Base-by-base conservation (phyloP, 2,329 filamentous ascomycete genomes). In the Penicillium rolfsii region DNA sequence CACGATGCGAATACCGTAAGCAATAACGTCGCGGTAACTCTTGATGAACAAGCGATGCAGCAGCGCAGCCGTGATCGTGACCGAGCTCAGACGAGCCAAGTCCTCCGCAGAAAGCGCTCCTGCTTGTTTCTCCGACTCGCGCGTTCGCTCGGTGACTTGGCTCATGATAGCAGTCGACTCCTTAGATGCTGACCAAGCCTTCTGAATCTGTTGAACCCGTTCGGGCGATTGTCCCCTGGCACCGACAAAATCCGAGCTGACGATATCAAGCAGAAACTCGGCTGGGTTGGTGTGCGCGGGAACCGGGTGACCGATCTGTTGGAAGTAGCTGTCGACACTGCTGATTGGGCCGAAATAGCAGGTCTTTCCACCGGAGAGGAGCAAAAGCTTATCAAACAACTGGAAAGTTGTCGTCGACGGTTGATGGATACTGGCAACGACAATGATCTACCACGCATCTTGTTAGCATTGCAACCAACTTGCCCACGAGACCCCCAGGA, bases 341-440 rank as follows among this genome's bases (percentile, higher is more conserved):
- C 74, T 64, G 1, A 91, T 79, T 0, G 86, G 79, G 0, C 91
- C 92, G 64, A 89, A 91, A 76, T 93, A 96, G 65, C 88, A 89
- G 0, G 88, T 86, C 58, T 83, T 85, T 19, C 91, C 91, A 3
- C 79, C 79, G 0, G 91, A 93, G 0, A 96, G 81, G 1, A 96
- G 82, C 40, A 91, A 79, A 0, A 96, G 79, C 72, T 90, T 91
- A 73, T 96, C 91, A 67, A 96, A 96, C 12, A 93, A 84, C 63
- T 89, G 84, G 68, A 92, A 96, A 0, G 90, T 93, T 0, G 87
- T 84, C 0, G 90, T 91, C 0, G 91, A 94, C 0, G 92, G 92
- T 71, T 96, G 92, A 73, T 96, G 92, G 63, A 96, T 95, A 41
- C 89, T 91, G 4, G 89, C 89, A 61, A 96, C 87, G 33, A 95